A percentile compares a stretch with the other conserved stretches of the same genome.
Evolutionary conservation across 805 yeast species (phyloP).

Genomic region (Phaffomyces thermotolerans): DNA sequence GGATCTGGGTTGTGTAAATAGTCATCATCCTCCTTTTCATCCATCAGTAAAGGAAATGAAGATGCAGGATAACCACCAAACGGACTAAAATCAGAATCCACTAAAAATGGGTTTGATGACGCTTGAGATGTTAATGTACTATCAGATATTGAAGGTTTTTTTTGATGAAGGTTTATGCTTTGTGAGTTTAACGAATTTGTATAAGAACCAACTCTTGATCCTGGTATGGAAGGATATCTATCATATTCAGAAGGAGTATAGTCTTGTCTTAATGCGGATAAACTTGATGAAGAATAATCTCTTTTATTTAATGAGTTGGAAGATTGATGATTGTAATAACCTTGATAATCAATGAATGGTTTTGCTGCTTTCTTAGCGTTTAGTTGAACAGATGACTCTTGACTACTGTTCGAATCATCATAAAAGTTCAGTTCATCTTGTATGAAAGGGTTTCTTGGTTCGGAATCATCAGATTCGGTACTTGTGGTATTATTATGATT

Average conservation of each 20-base stretch:
- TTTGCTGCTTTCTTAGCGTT: conserved; percentile 14
- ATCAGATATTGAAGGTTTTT: conserved; percentile 11
- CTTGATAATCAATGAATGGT: conserved; percentile 36
- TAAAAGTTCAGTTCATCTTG: conserved; percentile 22
- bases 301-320: conserved; percentile 27
- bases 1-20: conserved; percentile 96
- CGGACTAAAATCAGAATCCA: conserved; percentile 69
- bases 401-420: conserved; percentile 18
- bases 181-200: conserved; percentile 33
- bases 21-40: conserved; percentile 93
- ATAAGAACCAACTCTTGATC: conserved; percentile 50
- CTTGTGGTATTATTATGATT: conserved; percentile 10
- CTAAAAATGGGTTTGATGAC: conserved; percentile 35
- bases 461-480: conserved; percentile 20
- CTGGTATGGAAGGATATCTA: conserved; percentile 52
- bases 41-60: conserved; percentile 82
- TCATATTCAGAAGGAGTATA: conserved; percentile 52
- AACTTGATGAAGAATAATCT: conserved; percentile 19
- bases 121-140: conserved; percentile 15
- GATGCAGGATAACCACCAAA: conserved; percentile 97
- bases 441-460: conserved; percentile 24
- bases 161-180: conserved; percentile 13
- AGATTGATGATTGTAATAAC: conserved; percentile 36
- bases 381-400: conserved; percentile 11
- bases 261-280: conserved; percentile 18